A percentile compares a stretch with the other conserved stretches of the same genome.
phyloP scores from a whole-genome alignment of 371 early-diverging fungal genomes.

The Mucor velutinosus region DNA sequence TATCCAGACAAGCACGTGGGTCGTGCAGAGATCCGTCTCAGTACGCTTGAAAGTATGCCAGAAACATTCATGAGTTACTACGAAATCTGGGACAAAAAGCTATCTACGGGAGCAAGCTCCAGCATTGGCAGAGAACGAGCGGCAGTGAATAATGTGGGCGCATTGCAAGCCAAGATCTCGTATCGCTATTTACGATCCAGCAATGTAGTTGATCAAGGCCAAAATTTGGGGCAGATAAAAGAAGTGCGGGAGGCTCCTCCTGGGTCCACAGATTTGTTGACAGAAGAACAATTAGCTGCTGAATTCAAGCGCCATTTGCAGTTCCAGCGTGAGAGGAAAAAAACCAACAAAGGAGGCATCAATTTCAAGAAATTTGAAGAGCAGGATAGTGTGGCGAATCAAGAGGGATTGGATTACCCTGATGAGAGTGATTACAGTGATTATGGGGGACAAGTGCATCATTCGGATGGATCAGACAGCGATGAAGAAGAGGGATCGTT shows the following conservation, averaged over 20 bases:
- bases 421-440: conserved; percentile 13
- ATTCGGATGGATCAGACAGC: neutral
- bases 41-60: conserved; percentile 64
- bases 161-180: conserved; percentile 63
- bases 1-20: conserved; percentile 77
- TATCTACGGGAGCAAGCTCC: conserved; percentile 62
- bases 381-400: neutral
- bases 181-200: conserved; percentile 53
- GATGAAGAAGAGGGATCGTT: conserved; percentile 4
- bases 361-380: conserved; percentile 13
- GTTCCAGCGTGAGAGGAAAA: conserved; percentile 16
- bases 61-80: conserved; percentile 70
- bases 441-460: neutral
- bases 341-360: conserved; percentile 12
- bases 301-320: conserved; percentile 33
- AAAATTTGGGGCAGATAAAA: neutral
- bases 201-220: neutral
- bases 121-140: conserved; percentile 57
- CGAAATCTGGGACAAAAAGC: conserved; percentile 70
- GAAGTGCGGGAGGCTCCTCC: neutral
- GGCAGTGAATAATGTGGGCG: conserved; percentile 63
- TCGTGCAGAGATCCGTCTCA: conserved; percentile 72
- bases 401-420: neutral
- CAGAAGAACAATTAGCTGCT: conserved; percentile 22
- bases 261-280: conserved; percentile 8